phyloP scores from a whole-genome alignment of 306 rosid species.

The Bauhinia variegata region DNA sequence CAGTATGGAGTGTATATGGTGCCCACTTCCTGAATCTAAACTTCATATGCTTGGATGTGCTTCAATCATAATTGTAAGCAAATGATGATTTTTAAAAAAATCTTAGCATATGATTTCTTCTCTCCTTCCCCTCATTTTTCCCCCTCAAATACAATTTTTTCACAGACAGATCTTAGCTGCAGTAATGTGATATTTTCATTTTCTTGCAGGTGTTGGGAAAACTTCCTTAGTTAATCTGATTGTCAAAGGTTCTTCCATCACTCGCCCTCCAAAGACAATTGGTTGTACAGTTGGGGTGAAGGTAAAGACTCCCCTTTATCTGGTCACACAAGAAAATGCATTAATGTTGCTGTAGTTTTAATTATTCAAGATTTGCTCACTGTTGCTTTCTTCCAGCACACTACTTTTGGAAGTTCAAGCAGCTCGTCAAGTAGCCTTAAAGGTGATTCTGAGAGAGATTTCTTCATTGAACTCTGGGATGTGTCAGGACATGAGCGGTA shows the following conservation, averaged over 20 bases:
- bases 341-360: conserved; percentile 28
- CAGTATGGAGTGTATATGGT: not conserved
- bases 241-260: conserved; percentile 71
- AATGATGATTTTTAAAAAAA: not conserved
- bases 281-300: conserved; percentile 91
- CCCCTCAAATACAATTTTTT: not conserved
- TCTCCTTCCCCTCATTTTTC: not conserved
- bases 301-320: conserved; percentile 48
- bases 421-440: conserved; percentile 89
- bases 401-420: conserved; percentile 74
- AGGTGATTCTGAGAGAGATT: conserved; percentile 88
- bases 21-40: conserved; percentile 18
- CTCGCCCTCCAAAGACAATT: conserved; percentile 80
- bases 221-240: conserved; percentile 86
- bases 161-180: conserved; percentile 11
- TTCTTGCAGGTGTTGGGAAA: conserved; percentile 87
- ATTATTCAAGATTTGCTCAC: conserved; percentile 26
- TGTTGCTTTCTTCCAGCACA: conserved; percentile 57
- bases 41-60: conserved; percentile 26
- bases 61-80: conserved; percentile 7
- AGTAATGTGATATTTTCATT: conserved; percentile 24
- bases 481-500: conserved; percentile 96
- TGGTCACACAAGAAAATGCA: conserved; percentile 8
- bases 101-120: conserved; percentile 22
- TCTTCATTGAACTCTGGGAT: conserved; percentile 98